phyloP scores from a whole-genome alignment of 2,329 filamentous ascomycete genomes.

The Epichloe amarillans region DNA sequence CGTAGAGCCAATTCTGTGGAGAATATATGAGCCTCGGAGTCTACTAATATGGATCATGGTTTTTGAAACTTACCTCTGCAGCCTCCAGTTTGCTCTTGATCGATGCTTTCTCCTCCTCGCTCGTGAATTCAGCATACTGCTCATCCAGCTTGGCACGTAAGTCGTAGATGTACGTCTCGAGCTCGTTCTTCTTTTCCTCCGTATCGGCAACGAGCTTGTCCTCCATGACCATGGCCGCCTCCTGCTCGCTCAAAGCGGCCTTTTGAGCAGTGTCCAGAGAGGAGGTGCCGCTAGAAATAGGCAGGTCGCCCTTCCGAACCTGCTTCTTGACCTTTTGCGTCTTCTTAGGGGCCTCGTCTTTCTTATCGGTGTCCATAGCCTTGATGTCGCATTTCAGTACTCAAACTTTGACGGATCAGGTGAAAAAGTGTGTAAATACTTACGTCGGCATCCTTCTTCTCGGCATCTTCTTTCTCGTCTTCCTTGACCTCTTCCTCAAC shows the following conservation, averaged over 20 bases:
- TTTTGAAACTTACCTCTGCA: conserved; percentile 58
- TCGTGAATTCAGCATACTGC: conserved; percentile 77
- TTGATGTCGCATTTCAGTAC: conserved; percentile 17
- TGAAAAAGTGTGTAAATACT: conserved; percentile 27
- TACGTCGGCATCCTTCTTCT: conserved; percentile 61
- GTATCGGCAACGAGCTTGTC: conserved; percentile 98
- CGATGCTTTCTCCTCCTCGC: conserved; percentile 82
- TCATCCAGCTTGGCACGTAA: conserved; percentile 91
- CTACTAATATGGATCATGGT: not conserved
- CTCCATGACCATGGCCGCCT: conserved; percentile 87
- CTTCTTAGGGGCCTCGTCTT: conserved; percentile 61
- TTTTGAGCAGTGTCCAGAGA: conserved; percentile 60
- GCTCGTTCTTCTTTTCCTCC: conserved; percentile 99
- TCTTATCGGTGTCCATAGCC: conserved; percentile 78
- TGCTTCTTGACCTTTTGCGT: conserved; percentile 99
- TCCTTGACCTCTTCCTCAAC: conserved; percentile 85
- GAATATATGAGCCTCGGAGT: conserved; percentile 7
- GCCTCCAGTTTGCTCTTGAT: conserved; percentile 71
- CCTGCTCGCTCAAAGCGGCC: conserved; percentile 61
- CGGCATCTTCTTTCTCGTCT: conserved; percentile 55
- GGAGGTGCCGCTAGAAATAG: conserved; percentile 70
- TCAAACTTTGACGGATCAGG: not conserved
- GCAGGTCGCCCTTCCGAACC: conserved; percentile 90
- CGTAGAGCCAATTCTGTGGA: conserved; percentile 90
- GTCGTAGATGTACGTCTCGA: conserved; percentile 96